Conservation (phyloP, 192 early-diverging fungal species). For the Backusella parvicylindrica region DNA sequence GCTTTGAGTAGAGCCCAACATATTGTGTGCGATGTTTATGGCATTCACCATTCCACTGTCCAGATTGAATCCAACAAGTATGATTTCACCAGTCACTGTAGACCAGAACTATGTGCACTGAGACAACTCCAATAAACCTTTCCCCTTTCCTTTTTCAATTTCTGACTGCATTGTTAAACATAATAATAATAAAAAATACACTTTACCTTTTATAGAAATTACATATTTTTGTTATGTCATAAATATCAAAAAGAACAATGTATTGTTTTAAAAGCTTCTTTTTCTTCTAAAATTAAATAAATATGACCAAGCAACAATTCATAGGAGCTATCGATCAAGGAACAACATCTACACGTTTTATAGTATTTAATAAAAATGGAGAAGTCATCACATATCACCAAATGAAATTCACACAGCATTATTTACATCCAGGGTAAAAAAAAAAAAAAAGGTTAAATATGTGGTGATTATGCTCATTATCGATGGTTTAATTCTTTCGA, state of each 20-base stretch:
- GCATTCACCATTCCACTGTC: constrained; percentile 54
- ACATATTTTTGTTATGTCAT: neutral
- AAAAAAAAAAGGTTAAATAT: neutral
- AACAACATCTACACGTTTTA: constrained; percentile 87
- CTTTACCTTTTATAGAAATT: neutral
- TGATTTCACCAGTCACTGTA: constrained; percentile 45
- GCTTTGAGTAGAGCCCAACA: constrained; percentile 46
- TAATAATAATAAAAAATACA: neutral
- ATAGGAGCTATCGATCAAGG: constrained; percentile 92
- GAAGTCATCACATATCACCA: constrained; percentile 69
- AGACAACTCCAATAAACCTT: neutral
- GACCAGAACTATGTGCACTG: constrained; percentile 39
- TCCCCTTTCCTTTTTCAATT: neutral
- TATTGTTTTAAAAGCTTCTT: neutral
- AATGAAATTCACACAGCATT: constrained; percentile 73
- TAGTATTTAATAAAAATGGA: constrained; percentile 79
- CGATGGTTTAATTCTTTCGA: neutral
- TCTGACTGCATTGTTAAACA: neutral
- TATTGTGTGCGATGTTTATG: constrained; percentile 44
- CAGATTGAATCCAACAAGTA: constrained; percentile 44
- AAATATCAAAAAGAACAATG: neutral
- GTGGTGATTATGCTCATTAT: neutral
- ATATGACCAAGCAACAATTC: constrained; percentile 27
- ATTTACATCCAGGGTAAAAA: constrained; percentile 64
- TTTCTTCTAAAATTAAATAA: neutral